These are phyloP conservation scores for Hymenoscyphus linearis DNA, from an alignment of 2,329 filamentous ascomycete genomes.

Conservation along the genomic window DNA sequence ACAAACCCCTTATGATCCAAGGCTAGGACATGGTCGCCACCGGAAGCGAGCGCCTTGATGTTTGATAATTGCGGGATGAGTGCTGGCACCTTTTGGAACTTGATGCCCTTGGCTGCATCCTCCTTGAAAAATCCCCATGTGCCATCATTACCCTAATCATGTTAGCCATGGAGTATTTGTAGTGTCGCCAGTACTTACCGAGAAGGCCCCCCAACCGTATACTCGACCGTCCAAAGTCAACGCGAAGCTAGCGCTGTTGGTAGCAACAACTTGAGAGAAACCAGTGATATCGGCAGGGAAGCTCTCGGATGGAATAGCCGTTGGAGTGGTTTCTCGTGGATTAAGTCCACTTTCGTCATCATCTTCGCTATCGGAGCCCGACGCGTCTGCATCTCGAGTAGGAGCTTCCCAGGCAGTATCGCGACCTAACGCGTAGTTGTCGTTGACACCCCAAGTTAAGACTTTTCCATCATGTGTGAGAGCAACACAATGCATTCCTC, in stretches of 20 bases:
- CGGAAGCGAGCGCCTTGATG: constrained; percentile 46
- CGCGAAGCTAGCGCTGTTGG: constrained; percentile 71
- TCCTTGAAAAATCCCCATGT: constrained; percentile 47
- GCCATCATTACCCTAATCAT: constrained; percentile 51
- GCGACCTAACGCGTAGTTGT: constrained; percentile 73
- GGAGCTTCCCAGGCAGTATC: constrained; percentile 66
- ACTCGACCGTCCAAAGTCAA: constrained; percentile 71
- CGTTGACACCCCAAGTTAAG: constrained; percentile 81
- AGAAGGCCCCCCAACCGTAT: constrained; percentile 80
- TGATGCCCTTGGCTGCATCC: constrained; percentile 14
- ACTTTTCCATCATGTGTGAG: constrained; percentile 76
- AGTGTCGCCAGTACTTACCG: constrained; percentile 39
- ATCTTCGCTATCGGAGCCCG: constrained; percentile 37
- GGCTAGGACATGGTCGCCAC: constrained; percentile 53
- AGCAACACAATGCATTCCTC: constrained; percentile 75
- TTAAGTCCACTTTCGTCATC: constrained; percentile 55
- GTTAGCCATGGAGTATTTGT: constrained; percentile 6
- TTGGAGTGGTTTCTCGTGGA: constrained; percentile 38
- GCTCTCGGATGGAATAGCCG: constrained; percentile 54
- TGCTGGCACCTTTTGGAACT: constrained; percentile 21
- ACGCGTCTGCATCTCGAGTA: constrained; percentile 43
- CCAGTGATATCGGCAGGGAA: constrained; percentile 47
- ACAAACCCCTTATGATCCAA: constrained; percentile 53
- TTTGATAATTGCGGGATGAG: constrained; percentile 53
- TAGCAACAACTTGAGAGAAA: constrained; percentile 64